Evolutionary conservation across 2,329 filamentous ascomycete species (phyloP).

Genomic region (Trichoderma breve): DNA sequence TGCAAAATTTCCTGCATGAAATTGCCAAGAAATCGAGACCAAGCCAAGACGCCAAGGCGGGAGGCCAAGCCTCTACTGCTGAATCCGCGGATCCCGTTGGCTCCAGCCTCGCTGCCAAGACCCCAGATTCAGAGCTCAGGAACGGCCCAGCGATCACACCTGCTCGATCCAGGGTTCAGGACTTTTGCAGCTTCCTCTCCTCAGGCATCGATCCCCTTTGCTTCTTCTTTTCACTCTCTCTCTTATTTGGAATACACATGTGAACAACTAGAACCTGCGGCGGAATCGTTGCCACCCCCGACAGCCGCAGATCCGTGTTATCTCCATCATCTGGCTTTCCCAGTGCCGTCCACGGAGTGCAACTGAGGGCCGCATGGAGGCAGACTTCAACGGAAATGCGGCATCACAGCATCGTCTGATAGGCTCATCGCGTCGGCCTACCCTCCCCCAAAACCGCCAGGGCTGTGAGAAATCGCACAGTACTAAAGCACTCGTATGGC

Average conservation of each 20-base stretch:
- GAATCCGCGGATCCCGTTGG: conserved; percentile 10
- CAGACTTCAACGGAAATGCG: conserved; percentile 3
- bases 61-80: conserved; percentile 4
- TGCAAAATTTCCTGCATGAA: neutral
- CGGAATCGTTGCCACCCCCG: neutral
- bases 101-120: conserved; percentile 1
- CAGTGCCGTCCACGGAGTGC: neutral
- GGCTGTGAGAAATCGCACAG: neutral
- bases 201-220: neutral
- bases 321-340: neutral
- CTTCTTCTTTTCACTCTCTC: neutral
- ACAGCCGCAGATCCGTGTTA: neutral
- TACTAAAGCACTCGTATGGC: neutral
- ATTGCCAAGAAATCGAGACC: conserved; percentile 3
- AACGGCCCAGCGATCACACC: conserved; percentile 6
- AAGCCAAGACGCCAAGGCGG: conserved; percentile 16
- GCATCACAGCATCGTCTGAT: conserved; percentile 13
- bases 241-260: neutral
- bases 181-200: neutral
- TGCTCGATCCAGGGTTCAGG: conserved; percentile 8
- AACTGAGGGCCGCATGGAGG: neutral
- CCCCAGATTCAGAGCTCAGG: neutral
- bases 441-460: neutral
- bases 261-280: neutral
- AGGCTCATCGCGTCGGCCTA: neutral